These are phyloP conservation scores for Candida gigantensis DNA, from an alignment of 1,139 yeast species.

Conservation along the genomic window DNA sequence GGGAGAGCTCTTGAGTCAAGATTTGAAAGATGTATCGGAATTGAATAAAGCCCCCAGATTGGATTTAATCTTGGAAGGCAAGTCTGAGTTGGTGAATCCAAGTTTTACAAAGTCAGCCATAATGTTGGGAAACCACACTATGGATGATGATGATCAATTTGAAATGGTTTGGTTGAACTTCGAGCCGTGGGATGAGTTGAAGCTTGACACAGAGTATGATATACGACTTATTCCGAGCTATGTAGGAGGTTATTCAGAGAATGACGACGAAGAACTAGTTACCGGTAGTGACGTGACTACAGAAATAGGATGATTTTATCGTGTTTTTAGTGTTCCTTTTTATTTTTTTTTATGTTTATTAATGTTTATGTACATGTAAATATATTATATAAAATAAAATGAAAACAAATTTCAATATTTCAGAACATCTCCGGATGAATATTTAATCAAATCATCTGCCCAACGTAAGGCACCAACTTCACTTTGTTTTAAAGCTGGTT, in stretches of 20 bases:
- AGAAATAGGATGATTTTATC: background rate
- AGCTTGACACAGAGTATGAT: conserved; percentile 45
- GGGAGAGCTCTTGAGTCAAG: conserved; percentile 23
- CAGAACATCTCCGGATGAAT: conserved; percentile 9
- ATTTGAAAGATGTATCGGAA: conserved; percentile 34
- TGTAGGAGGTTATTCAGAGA: conserved; percentile 1
- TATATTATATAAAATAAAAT: background rate
- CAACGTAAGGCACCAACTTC: conserved; percentile 28
- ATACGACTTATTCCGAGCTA: conserved; percentile 44
- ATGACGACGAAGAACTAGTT: conserved; percentile 7
- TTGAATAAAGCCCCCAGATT: conserved; percentile 40
- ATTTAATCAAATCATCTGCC: conserved; percentile 38
- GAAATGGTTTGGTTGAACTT: conserved; percentile 49
- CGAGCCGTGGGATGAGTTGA: conserved; percentile 56
- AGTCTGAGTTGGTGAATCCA: conserved; percentile 24
- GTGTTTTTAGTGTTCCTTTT: too few relatives aligned
- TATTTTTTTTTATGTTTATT: background rate
- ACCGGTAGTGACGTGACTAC: background rate
- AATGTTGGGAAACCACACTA: conserved; percentile 36
- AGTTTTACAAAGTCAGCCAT: conserved; percentile 38
- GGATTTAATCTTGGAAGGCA: conserved; percentile 40
- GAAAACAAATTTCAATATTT: background rate
- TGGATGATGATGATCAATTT: conserved; percentile 44
- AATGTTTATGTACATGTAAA: background rate
- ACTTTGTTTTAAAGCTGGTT: conserved; percentile 20